A percentile compares a stretch with the other conserved stretches of the same genome.
These are phyloP conservation scores for Hypoxylon sp. DNA, from an alignment of 2,329 filamentous ascomycete genomes.

Conservation along the genomic window DNA sequence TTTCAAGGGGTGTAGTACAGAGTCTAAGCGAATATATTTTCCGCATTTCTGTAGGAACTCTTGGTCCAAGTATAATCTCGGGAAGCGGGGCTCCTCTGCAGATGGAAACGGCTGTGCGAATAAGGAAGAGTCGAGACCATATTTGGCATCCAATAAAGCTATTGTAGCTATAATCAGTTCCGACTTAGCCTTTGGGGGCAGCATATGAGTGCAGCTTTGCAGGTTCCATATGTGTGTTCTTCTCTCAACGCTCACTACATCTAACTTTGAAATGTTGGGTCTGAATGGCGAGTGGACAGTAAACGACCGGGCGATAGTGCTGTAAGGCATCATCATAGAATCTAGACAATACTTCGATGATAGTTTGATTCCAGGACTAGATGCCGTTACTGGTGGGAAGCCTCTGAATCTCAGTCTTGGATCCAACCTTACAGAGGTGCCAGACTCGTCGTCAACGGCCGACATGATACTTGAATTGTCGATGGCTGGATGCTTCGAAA, in stretches of 20 bases:
- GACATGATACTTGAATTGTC: too few species aligned
- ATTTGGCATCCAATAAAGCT: constrained; percentile 28
- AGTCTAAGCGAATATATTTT: constrained; percentile 33
- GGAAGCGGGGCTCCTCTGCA: constrained; percentile 29
- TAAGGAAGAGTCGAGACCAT: constrained; percentile 30
- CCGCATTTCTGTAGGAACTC: constrained; percentile 26
- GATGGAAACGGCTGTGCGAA: constrained; percentile 35
- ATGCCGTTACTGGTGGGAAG: not conserved
- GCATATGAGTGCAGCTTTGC: not conserved
- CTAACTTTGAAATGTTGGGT: not conserved
- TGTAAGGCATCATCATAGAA: constrained; percentile 21
- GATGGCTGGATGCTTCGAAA: not conserved
- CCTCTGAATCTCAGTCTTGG: constrained; percentile 12
- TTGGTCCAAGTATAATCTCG: constrained; percentile 36
- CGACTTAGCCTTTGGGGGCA: constrained; percentile 5
- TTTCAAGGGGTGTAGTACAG: constrained; percentile 32
- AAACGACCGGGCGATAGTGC: not conserved
- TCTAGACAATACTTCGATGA: constrained; percentile 18
- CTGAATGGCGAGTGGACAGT: not conserved
- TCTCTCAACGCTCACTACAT: not conserved
- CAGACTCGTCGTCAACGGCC: not conserved
- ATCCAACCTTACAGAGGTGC: constrained; percentile 36
- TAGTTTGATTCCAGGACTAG: not conserved
- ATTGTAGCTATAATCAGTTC: constrained; percentile 16
- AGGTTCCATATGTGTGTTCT: constrained; percentile 1